Conservation (phyloP, 768 basidiomycete species). For the Rhizopogon salebrosus region DNA sequence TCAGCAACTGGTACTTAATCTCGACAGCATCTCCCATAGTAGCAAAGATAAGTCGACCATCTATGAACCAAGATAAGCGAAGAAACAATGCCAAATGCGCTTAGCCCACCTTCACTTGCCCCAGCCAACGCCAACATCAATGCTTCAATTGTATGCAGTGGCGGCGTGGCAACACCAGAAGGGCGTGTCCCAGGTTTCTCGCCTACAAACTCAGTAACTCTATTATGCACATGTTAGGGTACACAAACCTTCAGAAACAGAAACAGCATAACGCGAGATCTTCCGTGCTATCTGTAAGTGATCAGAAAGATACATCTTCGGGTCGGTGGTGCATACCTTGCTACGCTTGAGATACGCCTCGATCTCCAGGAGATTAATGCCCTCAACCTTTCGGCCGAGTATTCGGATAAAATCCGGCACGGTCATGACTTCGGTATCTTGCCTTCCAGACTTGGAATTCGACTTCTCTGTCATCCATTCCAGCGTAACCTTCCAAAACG, state of each 20-base stretch:
- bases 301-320: background rate
- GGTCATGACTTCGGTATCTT: slow-evolving; percentile 57
- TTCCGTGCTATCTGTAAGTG: slow-evolving; percentile 58
- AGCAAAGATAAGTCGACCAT: slow-evolving; percentile 71
- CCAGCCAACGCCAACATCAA: slow-evolving; percentile 77
- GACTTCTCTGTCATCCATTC: slow-evolving; percentile 40
- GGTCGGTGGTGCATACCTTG: slow-evolving; percentile 46
- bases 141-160: slow-evolving; percentile 75
- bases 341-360: slow-evolving; percentile 76
- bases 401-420: slow-evolving; percentile 58
- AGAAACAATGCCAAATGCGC: background rate
- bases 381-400: slow-evolving; percentile 63
- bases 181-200: slow-evolving; percentile 1
- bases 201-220: slow-evolving; percentile 7
- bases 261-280: slow-evolving; percentile 81
- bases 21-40: slow-evolving; percentile 43
- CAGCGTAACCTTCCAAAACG: slow-evolving; percentile 53
- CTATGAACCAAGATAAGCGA: slow-evolving; percentile 30
- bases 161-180: slow-evolving; percentile 51
- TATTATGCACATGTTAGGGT: background rate
- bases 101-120: slow-evolving; percentile 58
- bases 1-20: slow-evolving; percentile 88
- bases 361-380: slow-evolving; percentile 81
- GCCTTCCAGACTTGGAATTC: slow-evolving; percentile 9
- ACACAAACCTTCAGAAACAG: slow-evolving; percentile 32